Evolutionary conservation across 2,329 filamentous ascomycete genomes (phyloP).

Genomic region (Pseudogymnoascus sp.): DNA sequence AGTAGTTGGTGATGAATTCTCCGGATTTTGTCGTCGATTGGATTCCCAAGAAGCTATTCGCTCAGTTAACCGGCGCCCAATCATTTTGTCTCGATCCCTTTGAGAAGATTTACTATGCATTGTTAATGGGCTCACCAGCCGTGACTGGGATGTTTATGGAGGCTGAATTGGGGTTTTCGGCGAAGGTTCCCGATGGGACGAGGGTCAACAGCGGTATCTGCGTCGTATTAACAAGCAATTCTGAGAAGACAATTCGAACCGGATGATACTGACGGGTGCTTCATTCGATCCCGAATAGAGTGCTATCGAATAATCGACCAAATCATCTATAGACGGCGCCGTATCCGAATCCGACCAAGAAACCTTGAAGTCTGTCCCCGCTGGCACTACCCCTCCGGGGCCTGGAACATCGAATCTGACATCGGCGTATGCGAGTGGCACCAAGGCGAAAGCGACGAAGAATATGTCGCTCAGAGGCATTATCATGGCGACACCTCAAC

Average conservation of each 20-base stretch:
- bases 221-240: slow-evolving; percentile 9
- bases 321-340: slow-evolving; percentile 39
- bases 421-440: slow-evolving; percentile 22
- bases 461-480: slow-evolving; percentile 1
- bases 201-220: slow-evolving; percentile 22
- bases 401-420: slow-evolving; percentile 42
- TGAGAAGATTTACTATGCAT: slow-evolving; percentile 25
- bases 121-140: slow-evolving; percentile 20
- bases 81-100: background rate
- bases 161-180: slow-evolving; percentile 15
- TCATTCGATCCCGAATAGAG: slow-evolving; percentile 53
- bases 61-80: slow-evolving; percentile 9
- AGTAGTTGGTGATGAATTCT: slow-evolving; percentile 49
- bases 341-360: slow-evolving; percentile 48
- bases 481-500: background rate
- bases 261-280: slow-evolving; percentile 32
- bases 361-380: slow-evolving; percentile 42
- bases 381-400: slow-evolving; percentile 40
- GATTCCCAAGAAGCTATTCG: slow-evolving; percentile 50
- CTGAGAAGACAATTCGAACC: slow-evolving; percentile 5
- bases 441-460: slow-evolving; percentile 10
- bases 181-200: slow-evolving; percentile 26
- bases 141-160: slow-evolving; percentile 21
- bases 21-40: slow-evolving; percentile 45
- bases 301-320: slow-evolving; percentile 47